Conservation (phyloP, 1,284 basidiomycete genomes). For the Tilletia horrida region DNA sequence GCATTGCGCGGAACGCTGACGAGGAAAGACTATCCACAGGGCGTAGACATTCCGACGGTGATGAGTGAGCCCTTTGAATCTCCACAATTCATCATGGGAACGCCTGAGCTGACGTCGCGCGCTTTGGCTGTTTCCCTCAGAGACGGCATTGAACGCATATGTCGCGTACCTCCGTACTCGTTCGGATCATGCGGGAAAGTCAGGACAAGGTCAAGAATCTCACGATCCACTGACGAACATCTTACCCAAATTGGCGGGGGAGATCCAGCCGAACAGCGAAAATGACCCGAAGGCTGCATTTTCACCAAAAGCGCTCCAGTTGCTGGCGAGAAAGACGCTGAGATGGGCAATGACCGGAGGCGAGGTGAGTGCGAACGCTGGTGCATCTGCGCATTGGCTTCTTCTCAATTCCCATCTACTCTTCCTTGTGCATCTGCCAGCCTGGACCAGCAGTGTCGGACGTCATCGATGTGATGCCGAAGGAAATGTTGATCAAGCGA, state of each 20-base stretch:
- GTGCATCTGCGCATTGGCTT: neutral
- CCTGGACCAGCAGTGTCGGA: constrained; percentile 7
- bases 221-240: neutral
- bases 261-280: no score
- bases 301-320: neutral
- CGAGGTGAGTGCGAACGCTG: neutral
- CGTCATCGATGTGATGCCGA: neutral
- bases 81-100: neutral
- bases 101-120: neutral
- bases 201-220: no score
- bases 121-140: neutral
- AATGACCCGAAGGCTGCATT: neutral
- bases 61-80: neutral
- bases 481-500: neutral
- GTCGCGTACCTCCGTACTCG: neutral
- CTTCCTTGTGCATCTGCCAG: neutral
- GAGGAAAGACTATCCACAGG: neutral
- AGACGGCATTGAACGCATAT: neutral
- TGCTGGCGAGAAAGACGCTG: constrained; percentile 5
- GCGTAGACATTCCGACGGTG: neutral
- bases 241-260: neutral
- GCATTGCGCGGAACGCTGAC: neutral
- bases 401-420: neutral
- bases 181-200: no score
- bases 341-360: constrained; percentile 11